A percentile compares a stretch with the other conserved stretches of the same genome.
phyloP scores from a whole-genome alignment of 305 asterid genomes.

The Solanum hybrid region DNA sequence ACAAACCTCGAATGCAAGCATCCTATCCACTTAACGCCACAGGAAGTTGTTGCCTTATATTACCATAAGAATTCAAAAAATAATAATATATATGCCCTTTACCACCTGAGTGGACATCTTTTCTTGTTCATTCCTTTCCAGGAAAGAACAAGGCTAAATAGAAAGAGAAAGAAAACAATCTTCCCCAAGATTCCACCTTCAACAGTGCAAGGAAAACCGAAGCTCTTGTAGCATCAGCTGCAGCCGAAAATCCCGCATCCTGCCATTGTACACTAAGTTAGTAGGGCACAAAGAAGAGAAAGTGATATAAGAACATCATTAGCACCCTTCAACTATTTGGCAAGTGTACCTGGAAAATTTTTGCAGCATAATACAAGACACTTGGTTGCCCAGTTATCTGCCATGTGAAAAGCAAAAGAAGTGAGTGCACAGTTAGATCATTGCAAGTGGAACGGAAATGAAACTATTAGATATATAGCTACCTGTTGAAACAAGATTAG shows the following conservation, averaged over 20 bases:
- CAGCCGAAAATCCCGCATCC: slow-evolving; percentile 98
- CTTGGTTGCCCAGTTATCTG: slow-evolving; percentile 98
- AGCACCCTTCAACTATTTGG: slow-evolving; percentile 3
- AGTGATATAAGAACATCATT: slow-evolving; percentile 5
- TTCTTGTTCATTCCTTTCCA: background rate
- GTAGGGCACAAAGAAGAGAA: slow-evolving; percentile 12
- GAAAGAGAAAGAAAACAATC: background rate
- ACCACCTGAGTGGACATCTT: background rate
- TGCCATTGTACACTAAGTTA: slow-evolving; percentile 12
- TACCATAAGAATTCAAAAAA: background rate
- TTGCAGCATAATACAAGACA: slow-evolving; percentile 87
- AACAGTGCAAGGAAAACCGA: slow-evolving; percentile 69
- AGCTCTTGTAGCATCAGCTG: slow-evolving; percentile 91
- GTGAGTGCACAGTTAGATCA: slow-evolving; percentile 9
- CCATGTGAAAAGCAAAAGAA: slow-evolving; percentile 18
- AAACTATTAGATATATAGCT: slow-evolving; percentile 4
- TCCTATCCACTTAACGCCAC: background rate
- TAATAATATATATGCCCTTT: background rate
- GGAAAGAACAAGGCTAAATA: background rate
- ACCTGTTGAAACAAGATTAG: slow-evolving; percentile 96
- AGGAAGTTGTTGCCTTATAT: background rate
- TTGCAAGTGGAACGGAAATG: background rate
- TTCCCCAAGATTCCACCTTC: slow-evolving; percentile 48
- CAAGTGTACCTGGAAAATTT: slow-evolving; percentile 70
- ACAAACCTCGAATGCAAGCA: background rate